Percentiles rank a stretch among this genome's conserved stretches.
Conservation (phyloP, 1,284 basidiomycete species). For the Boletellus dicymbophilus region DNA sequence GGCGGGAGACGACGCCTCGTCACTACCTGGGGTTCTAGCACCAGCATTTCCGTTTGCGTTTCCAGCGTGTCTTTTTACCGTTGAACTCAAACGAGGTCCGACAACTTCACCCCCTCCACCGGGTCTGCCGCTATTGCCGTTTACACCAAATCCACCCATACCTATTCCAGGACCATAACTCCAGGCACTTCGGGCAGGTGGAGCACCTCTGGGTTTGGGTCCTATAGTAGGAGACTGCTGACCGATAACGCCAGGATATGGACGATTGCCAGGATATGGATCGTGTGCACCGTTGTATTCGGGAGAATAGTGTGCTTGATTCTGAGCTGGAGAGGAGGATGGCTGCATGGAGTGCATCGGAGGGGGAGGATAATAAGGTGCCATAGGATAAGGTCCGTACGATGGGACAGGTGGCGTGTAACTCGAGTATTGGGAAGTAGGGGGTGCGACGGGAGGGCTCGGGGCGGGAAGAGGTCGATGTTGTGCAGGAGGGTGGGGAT, state of each 20-base stretch:
- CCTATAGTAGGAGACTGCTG: conserved; percentile 31
- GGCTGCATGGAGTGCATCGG: conserved; percentile 42
- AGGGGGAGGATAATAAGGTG: conserved; percentile 46
- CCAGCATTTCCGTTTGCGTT: conserved; percentile 50
- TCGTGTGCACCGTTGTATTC: conserved; percentile 34
- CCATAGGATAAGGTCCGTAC: conserved; percentile 45
- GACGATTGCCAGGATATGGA: conserved; percentile 26
- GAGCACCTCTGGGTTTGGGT: conserved; percentile 41
- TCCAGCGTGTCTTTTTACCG: conserved; percentile 53
- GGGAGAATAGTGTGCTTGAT: conserved; percentile 29
- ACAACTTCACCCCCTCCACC: conserved; percentile 45
- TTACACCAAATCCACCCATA: conserved; percentile 40
- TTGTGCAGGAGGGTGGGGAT: conserved; percentile 30
- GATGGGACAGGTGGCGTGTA: conserved; percentile 40
- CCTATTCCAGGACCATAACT: conserved; percentile 67
- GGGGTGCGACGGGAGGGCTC: conserved; percentile 33
- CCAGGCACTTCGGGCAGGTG: conserved; percentile 55
- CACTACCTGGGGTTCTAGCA: conserved; percentile 61
- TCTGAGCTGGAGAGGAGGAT: conserved; percentile 35
- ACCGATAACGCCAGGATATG: conserved; percentile 27
- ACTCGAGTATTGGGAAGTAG: conserved; percentile 36
- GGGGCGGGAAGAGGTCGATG: conserved; percentile 37
- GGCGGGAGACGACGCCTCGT: conserved; percentile 72
- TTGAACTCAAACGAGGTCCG: conserved; percentile 60
- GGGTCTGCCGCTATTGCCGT: conserved; percentile 20